Evolutionary conservation across 192 early-diverging fungal species (phyloP), one percentile per base, ranked within the genome.

Genomic region (Podila epigama): DNA sequence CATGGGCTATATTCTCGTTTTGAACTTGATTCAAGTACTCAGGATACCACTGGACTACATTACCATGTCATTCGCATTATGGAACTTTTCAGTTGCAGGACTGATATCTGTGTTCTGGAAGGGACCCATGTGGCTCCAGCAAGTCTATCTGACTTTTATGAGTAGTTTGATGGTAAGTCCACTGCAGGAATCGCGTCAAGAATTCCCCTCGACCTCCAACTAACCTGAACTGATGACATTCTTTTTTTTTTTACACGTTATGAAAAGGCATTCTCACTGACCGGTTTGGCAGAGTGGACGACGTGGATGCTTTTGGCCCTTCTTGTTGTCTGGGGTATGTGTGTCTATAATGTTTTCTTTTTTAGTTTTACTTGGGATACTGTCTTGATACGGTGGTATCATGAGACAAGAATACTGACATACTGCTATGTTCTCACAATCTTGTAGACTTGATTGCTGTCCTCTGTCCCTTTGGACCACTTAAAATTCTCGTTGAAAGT

Each of bases 401-500:
- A 27, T 28, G n/a, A n/a, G n/a, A n/a, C n/a, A n/a, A n/a, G n/a
- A n/a, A n/a, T n/a, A n/a, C n/a, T n/a, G n/a, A n/a, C n/a, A n/a
- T n/a, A n/a, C n/a, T n/a, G n/a, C n/a, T n/a, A n/a, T 13, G 44
- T 5, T 61, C 3, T 37, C 48, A 5, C 28, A 27, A n/a, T 12
- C 40, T 11, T 32, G 10, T 66, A 92, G 92, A 95, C 83, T 81
- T 95, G 61, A 89, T 95, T 70, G 94, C 94, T 2, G 94, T 95
- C n/a, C 80, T 95, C 4, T 94, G 93, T 79, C 94, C 94, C 0
- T 95, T 92, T 86, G 94, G 94, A 9, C 94, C 94, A 6, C 82
- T 95, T 16, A 87, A 91, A 22, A 83, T 95, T 41, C 69, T 95
- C 13, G 87, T 95, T 53, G 94, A 95, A 77, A 89, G 87, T 32